Evolutionary conservation across 352 stramenopile genomes (phyloP).

Genomic region (Phytophthora ramorum): DNA sequence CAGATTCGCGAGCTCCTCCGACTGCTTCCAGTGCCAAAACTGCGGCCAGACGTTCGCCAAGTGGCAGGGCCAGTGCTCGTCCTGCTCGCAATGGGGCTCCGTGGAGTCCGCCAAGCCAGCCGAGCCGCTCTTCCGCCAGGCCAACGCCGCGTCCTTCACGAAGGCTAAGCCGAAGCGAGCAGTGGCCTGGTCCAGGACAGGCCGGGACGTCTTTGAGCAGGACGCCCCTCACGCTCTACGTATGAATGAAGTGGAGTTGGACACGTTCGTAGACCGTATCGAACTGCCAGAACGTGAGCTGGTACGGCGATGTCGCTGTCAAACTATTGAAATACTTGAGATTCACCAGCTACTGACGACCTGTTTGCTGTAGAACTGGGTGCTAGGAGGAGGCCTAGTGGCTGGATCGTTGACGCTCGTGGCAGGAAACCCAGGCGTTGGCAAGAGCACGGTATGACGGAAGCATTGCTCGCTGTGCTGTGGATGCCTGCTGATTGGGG

Average conservation of each 20-base stretch:
- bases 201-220: constrained; percentile 24
- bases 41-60: constrained; percentile 80
- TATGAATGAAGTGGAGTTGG: constrained; percentile 77
- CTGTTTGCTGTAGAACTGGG: constrained; percentile 81
- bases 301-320: constrained; percentile 25
- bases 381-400: constrained; percentile 96
- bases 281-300: constrained; percentile 77
- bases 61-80: constrained; percentile 88
- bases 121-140: constrained; percentile 60
- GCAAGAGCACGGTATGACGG: constrained; percentile 86
- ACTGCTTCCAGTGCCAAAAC: constrained; percentile 52
- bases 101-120: constrained; percentile 65
- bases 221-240: constrained; percentile 44
- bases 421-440: constrained; percentile 94
- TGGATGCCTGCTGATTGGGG: neutral
- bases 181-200: constrained; percentile 46
- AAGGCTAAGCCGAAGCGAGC: constrained; percentile 45
- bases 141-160: constrained; percentile 57
- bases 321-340: constrained; percentile 27
- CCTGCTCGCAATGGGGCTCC: constrained; percentile 92
- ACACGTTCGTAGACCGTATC: constrained; percentile 63
- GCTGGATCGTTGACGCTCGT: constrained; percentile 95
- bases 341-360: constrained; percentile 50
- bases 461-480: neutral
- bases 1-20: constrained; percentile 31